Base-by-base conservation (phyloP, 805 yeast species). In the Starmerella scarabaei region DNA sequence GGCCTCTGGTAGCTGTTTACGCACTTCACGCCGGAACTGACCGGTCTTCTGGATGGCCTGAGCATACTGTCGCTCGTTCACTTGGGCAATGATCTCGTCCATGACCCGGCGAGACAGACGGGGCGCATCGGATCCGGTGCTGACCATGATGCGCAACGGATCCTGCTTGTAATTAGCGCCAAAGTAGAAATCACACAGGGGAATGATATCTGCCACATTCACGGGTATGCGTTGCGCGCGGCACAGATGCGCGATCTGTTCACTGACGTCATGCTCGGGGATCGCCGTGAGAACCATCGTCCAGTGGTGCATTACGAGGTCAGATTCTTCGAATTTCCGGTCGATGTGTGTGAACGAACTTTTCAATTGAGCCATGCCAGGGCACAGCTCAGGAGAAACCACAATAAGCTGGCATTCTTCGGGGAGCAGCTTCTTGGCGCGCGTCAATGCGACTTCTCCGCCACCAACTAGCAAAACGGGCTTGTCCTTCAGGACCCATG, bases 51-150 rank as follows among this genome's bases (percentile, higher is more conserved):
- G 70, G 21, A 80, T 72, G 0, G 83, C 82, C 19, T 58, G 62
- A 37, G 71, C 75, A 35, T 69, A 58, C 39, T 67, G 64, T 27
- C 62, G 52, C 12, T 61, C 57, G 21, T 61, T 63, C 26, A 69
- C 65, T 36, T 59, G 44, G 2, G 60, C 59, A 33, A 64, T 68
- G 29, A 82, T 61, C 47, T 70, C 69, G 40, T 69, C 66, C 18
- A 77, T 70, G 40, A 82, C 76, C 29, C 72, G 61, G 42, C 72
- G 68, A 37, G 84, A 77, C 50, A 82, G 67, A 39, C 91, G 60
- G 1, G 94, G 94, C 2, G 86, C 77, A 51, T 75, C 72, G 3
- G 93, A 93, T 56, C 80, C 81, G 11, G 93, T 80, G 30, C 83
- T 73, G 12, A 82, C 78, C 86, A 82, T 77, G 29, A 82, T 68